These are phyloP conservation scores for Aspergillus aculeatus DNA, from an alignment of 2,329 filamentous ascomycete genomes.

Conservation along the genomic window DNA sequence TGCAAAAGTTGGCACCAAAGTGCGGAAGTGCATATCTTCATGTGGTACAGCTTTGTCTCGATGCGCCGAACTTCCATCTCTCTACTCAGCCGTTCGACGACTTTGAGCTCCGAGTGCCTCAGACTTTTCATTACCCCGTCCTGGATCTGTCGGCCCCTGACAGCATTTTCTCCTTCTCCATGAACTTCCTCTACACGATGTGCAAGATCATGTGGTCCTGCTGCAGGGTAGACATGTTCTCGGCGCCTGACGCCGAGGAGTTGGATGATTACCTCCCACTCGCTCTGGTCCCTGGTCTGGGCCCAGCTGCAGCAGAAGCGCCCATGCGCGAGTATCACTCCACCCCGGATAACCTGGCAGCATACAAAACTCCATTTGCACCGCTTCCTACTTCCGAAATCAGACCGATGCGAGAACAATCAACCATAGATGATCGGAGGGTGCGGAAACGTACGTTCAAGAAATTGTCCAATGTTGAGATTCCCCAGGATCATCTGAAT, in stretches of 20 bases:
- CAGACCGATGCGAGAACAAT: conserved; percentile 25
- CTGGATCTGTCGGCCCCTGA: conserved; percentile 43
- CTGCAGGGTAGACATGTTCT: conserved; percentile 43
- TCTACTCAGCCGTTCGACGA: conserved; percentile 45
- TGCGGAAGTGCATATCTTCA: conserved; percentile 65
- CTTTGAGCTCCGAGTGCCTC: conserved; percentile 40
- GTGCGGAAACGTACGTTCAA: conserved; percentile 43
- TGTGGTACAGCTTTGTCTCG: conserved; percentile 61
- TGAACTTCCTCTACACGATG: conserved; percentile 46
- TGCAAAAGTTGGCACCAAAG: conserved; percentile 60
- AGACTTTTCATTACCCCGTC: conserved; percentile 44
- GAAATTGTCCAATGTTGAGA: conserved; percentile 50
- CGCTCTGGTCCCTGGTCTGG: conserved; percentile 37
- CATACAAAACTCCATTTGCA: conserved; percentile 21
- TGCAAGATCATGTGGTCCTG: conserved; percentile 45
- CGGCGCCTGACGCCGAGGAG: conserved; percentile 40
- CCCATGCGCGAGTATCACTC: conserved; percentile 18
- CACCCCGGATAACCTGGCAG: conserved; percentile 13
- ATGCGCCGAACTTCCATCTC: conserved; percentile 53
- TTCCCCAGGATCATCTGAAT: conserved; percentile 55
- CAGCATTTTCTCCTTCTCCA: conserved; percentile 43
- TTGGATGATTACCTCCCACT: conserved; percentile 44
- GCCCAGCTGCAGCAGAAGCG: conserved; percentile 25
- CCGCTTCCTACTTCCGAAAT: conserved; percentile 24
- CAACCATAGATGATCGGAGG: conserved; percentile 28